phyloP scores from a whole-genome alignment of 2,329 filamentous ascomycete genomes.

The Aspergillus brasiliensis region DNA sequence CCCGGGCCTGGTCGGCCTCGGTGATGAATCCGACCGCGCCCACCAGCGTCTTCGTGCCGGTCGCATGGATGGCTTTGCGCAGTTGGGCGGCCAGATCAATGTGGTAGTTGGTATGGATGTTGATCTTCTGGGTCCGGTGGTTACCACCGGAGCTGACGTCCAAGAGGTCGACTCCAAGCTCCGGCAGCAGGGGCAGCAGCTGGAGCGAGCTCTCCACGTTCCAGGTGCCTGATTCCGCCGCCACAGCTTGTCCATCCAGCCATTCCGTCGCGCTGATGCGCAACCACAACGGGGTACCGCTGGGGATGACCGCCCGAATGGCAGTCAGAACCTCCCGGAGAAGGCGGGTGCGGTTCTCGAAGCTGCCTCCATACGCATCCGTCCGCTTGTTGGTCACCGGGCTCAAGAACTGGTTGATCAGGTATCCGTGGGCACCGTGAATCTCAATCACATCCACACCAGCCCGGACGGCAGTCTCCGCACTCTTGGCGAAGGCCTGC shows the following conservation, averaged over 20 bases:
- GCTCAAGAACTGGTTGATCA: constrained; percentile 69
- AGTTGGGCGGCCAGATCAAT: constrained; percentile 52
- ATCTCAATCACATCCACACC: constrained; percentile 79
- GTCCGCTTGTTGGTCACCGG: constrained; percentile 69
- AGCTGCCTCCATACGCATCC: constrained; percentile 54
- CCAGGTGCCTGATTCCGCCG: constrained; percentile 38
- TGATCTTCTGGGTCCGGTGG: constrained; percentile 47
- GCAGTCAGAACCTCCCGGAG: constrained; percentile 66
- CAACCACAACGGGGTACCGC: constrained; percentile 69
- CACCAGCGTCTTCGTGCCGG: constrained; percentile 47
- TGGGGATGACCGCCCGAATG: constrained; percentile 63
- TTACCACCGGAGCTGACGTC: constrained; percentile 52
- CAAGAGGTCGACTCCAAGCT: constrained; percentile 47
- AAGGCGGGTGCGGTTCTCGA: constrained; percentile 67
- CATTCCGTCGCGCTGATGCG: constrained; percentile 73
- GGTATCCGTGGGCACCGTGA: constrained; percentile 76
- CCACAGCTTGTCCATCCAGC: constrained; percentile 55
- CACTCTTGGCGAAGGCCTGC: constrained; percentile 59
- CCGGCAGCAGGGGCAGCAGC: constrained; percentile 45
- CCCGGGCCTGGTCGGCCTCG: constrained; percentile 53
- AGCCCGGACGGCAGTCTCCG: constrained; percentile 62
- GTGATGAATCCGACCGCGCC: constrained; percentile 59
- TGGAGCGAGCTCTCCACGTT: constrained; percentile 42
- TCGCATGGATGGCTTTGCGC: constrained; percentile 40
- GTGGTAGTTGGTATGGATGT: constrained; percentile 53